Base-by-base conservation (phyloP, 2,329 filamentous ascomycete genomes). In the Clarireedia sp. region DNA sequence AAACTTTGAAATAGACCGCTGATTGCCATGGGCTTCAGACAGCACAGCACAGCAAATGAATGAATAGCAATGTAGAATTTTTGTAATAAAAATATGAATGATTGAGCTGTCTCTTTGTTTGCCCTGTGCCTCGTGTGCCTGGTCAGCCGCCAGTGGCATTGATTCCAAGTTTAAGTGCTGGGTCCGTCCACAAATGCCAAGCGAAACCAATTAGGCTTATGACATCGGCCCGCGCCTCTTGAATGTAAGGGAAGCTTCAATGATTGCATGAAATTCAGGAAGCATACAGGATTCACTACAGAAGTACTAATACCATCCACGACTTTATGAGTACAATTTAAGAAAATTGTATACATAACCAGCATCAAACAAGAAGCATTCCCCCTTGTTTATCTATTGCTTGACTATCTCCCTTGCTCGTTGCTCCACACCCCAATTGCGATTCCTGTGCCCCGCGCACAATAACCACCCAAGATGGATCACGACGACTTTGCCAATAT, bases 401-500 rank as follows among this genome's bases (percentile, higher is more conserved):
- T 33, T 14, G 29, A 33, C 29, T 14, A 33, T 33, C 29, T 33
- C 29, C 2, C 29, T 33, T 33, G 10, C 29, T 33, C 12, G 29
- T 33, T 12, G 29, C 12, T 33, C 29, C 29, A 33, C 9, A 33
- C 10, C 26, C 26, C 26, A 29, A 29, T 12, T 24, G 26, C 26
- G 26, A 29, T 29, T 29, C 2, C 26, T 36, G 3, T 26, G 9
- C 24, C 36, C 64, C 64, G 63, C 64, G 59, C 44, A 60, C 54
- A 40, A 48, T 44, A 38, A 48, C 45, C 48, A 21, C 14, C 16
- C 41, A 48, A 50, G 29, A 69, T 69, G 67, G 63, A 69, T 48
- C 60, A 67, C 66, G 86, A 89, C 72, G 86, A 87, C 72, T 94
- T 94, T 72, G 87, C 89, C 68, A 88, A 82, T 68, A 83, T 92